Evolutionary conservation across 768 basidiomycete species (phyloP).

Genomic region (Pleurotus pulmonarius): DNA sequence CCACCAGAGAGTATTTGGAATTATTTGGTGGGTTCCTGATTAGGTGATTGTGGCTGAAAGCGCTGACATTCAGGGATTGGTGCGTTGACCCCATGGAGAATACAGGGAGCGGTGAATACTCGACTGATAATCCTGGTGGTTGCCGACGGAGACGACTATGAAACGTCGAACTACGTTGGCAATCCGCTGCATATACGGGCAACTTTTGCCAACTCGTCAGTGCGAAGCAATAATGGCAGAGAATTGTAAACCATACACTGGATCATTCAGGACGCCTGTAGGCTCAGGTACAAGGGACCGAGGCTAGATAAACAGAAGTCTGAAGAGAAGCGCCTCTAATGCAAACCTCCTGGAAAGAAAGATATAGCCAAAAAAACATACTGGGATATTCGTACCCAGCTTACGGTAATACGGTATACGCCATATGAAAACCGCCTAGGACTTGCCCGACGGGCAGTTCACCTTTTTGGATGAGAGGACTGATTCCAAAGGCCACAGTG

Average conservation of each 20-base stretch:
- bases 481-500: too few species aligned
- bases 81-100: not conserved
- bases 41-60: not conserved
- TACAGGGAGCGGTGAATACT: not conserved
- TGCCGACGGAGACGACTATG: not conserved
- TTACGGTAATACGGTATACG: too few species aligned
- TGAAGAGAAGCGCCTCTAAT: not conserved
- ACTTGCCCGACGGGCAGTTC: too few species aligned
- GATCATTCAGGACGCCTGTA: not conserved
- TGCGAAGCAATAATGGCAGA: not conserved
- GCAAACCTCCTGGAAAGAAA: too few species aligned
- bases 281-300: not conserved
- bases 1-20: not conserved
- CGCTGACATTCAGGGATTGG: not conserved
- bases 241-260: not conserved
- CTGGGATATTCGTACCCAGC: too few species aligned
- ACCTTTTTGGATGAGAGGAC: too few species aligned
- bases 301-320: not conserved
- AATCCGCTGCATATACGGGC: too few species aligned
- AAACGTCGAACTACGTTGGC: not conserved
- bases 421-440: too few species aligned
- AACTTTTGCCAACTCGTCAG: too few species aligned
- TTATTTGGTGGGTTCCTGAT: not conserved
- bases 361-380: too few species aligned
- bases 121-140: not conserved